Base-by-base conservation (phyloP, 129 eudicot genomes). In the Ambrosia trifida region DNA sequence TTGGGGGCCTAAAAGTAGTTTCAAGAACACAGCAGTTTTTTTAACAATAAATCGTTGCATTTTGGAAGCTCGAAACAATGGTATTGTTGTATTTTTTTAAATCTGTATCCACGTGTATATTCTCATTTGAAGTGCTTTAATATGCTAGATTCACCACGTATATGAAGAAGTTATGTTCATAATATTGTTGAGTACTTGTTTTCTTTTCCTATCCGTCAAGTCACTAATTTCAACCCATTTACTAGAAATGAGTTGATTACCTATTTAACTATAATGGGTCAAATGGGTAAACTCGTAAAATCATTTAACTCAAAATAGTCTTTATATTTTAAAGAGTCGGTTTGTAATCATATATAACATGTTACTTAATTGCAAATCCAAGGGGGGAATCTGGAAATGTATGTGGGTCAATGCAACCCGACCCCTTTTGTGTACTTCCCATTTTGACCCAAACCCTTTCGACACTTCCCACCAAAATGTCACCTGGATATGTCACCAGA, bases 111-210 rank as follows among this genome's bases (percentile, higher is more conserved):
- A 14, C 54, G n/a, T 13, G 16, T n/a, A 49, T 5, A 13, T 6
- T 49, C 5, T 49, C 40, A 3, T 35, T 35, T 35, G 0, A 35
- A 49, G n/a, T 19, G 3, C 5, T 53, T 36, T 18, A 6, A 35
- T 36, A 69, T 51, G 36, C 19, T 52, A 52, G 36, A 20, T 52
- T 69, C 64, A 35, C 19, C 49, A 17, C 35, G 50, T 52, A 69
- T 51, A 54, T 69, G 52, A 17, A 53, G 63, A 20, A 69, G 40
- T 52, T n/a, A n/a, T n/a, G n/a, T n/a, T n/a, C n/a, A n/a, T n/a
- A n/a, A n/a, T 32, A 69, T 20, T 54, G 32, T 54, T 18, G 30
- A 54, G 32, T 4, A 54, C 32, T 20, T 54, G 61, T 54, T 54
- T 19, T 54, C 61, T 54, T 49, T 49, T 49, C 54, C 17, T 0